A percentile compares a stretch with the other conserved stretches of the same genome.
These are phyloP conservation scores for Phytophthora multivora DNA, from an alignment of 352 stramenopile species.

Conservation along the genomic window DNA sequence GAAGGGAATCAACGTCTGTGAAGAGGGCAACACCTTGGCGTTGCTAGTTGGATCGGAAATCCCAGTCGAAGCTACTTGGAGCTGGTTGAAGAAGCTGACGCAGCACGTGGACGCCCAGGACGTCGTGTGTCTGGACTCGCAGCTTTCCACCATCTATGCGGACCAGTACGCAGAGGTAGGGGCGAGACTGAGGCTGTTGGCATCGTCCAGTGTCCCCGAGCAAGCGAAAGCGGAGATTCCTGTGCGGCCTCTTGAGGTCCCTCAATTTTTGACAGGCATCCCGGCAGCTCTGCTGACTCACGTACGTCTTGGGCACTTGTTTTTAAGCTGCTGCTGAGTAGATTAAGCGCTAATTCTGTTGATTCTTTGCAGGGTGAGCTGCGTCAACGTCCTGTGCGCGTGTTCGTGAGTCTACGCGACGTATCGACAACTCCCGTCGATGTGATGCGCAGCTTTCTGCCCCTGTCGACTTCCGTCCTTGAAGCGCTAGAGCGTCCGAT, in stretches of 20 bases:
- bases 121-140: constrained; percentile 64
- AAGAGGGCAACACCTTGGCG: constrained; percentile 42
- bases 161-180: constrained; percentile 36
- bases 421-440: constrained; percentile 42
- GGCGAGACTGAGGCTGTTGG: constrained; percentile 52
- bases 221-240: constrained; percentile 36
- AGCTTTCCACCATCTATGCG: constrained; percentile 61
- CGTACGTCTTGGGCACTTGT: constrained; percentile 26
- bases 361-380: constrained; percentile 52
- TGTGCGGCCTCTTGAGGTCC: constrained; percentile 55
- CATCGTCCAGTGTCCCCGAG: constrained; percentile 37
- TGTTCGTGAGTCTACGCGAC: constrained; percentile 63
- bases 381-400: constrained; percentile 49
- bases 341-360: constrained; percentile 5
- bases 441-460: constrained; percentile 54
- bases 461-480: constrained; percentile 37
- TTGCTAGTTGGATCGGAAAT: constrained; percentile 52
- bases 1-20: constrained; percentile 31
- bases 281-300: constrained; percentile 64
- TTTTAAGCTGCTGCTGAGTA: not conserved
- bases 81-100: constrained; percentile 50
- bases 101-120: constrained; percentile 48
- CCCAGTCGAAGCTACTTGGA: constrained; percentile 47
- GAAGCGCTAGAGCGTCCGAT: constrained; percentile 46
- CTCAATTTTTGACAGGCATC: constrained; percentile 59